Evolutionary conservation across 2,329 filamentous ascomycete genomes (phyloP).

Genomic region (Penicillium sp.): DNA sequence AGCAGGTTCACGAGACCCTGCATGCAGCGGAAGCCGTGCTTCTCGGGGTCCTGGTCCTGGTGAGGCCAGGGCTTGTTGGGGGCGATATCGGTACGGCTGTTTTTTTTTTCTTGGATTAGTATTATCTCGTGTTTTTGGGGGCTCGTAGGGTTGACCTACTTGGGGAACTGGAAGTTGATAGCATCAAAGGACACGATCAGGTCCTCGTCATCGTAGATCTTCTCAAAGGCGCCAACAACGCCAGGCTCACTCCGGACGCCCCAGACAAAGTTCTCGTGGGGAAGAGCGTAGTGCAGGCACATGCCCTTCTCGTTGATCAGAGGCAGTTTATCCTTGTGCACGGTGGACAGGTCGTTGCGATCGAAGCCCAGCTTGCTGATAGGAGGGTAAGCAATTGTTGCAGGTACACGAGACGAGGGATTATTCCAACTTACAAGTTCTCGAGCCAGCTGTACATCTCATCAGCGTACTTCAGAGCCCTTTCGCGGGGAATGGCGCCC

Average conservation of each 20-base stretch:
- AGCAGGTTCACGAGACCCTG: conserved; percentile 56
- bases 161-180: conserved; percentile 51
- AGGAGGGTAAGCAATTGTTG: background rate
- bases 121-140: background rate
- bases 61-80: conserved; percentile 52
- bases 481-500: conserved; percentile 48
- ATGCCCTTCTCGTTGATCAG: conserved; percentile 55
- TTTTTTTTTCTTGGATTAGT: background rate
- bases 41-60: conserved; percentile 51
- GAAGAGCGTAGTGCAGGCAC: conserved; percentile 52
- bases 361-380: conserved; percentile 40
- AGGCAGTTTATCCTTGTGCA: conserved; percentile 41
- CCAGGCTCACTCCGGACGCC: conserved; percentile 53
- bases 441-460: conserved; percentile 30
- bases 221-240: conserved; percentile 52
- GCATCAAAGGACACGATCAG: conserved; percentile 56
- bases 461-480: conserved; percentile 38
- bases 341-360: conserved; percentile 40
- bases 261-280: conserved; percentile 57
- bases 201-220: conserved; percentile 52
- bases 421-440: conserved; percentile 23
- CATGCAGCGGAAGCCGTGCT: conserved; percentile 55
- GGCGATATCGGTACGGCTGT: conserved; percentile 24
- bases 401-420: too few species aligned
- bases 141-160: conserved; percentile 20